Conservation (phyloP, 768 basidiomycete species). For the Lactarius pseudohatsudake region DNA sequence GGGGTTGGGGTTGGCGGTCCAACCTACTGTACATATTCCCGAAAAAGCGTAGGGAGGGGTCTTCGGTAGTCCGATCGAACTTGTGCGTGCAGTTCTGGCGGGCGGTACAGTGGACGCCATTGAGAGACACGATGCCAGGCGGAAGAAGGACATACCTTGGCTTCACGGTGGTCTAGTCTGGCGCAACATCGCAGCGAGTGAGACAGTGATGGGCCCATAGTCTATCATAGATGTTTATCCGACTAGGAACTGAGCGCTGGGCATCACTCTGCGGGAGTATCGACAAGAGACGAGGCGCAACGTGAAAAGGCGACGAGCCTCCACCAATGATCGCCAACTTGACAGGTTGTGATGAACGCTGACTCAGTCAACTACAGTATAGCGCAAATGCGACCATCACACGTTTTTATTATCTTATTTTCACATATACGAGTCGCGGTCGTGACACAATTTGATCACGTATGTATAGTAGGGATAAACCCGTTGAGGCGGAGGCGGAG, state of each 20-base stretch:
- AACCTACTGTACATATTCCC: conserved; percentile 86
- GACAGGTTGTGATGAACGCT: conserved; percentile 34
- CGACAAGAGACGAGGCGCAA: conserved; percentile 80
- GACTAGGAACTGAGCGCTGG: conserved; percentile 38
- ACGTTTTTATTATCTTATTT: too few relatives aligned
- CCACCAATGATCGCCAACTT: conserved; percentile 92
- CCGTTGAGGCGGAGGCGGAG: too few relatives aligned
- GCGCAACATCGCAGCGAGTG: conserved; percentile 94
- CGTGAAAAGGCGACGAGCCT: conserved; percentile 89
- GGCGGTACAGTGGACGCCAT: background rate
- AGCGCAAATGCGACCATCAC: too few relatives aligned
- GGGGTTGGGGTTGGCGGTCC: conserved; percentile 30
- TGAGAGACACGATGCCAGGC: conserved; percentile 2
- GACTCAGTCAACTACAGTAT: background rate
- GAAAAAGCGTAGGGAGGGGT: conserved; percentile 83
- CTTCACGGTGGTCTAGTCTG: conserved; percentile 88
- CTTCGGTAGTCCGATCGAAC: conserved; percentile 80
- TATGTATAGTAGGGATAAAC: too few relatives aligned
- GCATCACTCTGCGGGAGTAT: conserved; percentile 39
- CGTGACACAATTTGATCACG: too few relatives aligned
- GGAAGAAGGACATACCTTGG: conserved; percentile 60
- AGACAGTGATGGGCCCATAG: conserved; percentile 94
- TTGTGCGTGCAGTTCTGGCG: conserved; percentile 92
- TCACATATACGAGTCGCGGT: too few relatives aligned
- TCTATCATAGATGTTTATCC: conserved; percentile 85